A percentile compares a stretch with the other conserved stretches of the same genome.
These are phyloP conservation scores for Elongisporangium undulatum DNA, from an alignment of 352 stramenopile species.

Conservation along the genomic window DNA sequence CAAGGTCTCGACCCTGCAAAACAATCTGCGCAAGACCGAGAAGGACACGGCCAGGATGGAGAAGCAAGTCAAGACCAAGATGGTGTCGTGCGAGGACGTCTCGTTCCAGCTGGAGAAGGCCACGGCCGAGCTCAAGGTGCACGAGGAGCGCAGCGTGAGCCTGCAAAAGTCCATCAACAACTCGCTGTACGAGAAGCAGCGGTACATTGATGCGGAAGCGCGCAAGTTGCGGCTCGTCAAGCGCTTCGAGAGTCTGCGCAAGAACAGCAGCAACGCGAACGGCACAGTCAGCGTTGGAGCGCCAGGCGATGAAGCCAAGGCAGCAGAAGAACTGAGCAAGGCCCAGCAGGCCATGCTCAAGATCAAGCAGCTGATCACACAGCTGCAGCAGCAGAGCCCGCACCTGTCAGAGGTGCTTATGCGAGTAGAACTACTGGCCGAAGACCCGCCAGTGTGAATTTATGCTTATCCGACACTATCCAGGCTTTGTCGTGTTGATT, in stretches of 20 bases:
- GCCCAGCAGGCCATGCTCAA: conserved; percentile 33
- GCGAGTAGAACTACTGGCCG: conserved; percentile 72
- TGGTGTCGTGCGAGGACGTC: conserved; percentile 60
- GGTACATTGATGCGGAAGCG: conserved; percentile 69
- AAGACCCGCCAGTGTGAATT: conserved; percentile 39
- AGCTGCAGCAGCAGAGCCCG: conserved; percentile 60
- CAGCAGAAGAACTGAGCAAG: conserved; percentile 46
- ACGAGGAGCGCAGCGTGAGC: conserved; percentile 53
- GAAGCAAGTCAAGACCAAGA: conserved; percentile 55
- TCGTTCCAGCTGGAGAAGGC: conserved; percentile 78
- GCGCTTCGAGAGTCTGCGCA: conserved; percentile 57
- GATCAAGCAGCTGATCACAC: conserved; percentile 54
- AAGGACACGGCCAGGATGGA: conserved; percentile 56
- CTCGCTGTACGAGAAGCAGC: conserved; percentile 90
- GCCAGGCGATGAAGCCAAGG: conserved; percentile 43
- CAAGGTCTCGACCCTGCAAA: conserved; percentile 76
- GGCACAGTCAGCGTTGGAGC: conserved; percentile 7
- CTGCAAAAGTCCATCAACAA: conserved; percentile 85
- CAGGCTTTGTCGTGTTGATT: not conserved
- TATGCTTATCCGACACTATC: not conserved
- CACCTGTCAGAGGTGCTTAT: conserved; percentile 83
- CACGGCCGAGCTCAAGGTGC: conserved; percentile 69
- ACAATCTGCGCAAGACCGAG: conserved; percentile 66
- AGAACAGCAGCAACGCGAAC: conserved; percentile 14
- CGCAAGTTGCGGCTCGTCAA: conserved; percentile 70